These are phyloP conservation scores for Carex scoparia DNA, from an alignment of 176 grass and related monocot species.

Conservation along the genomic window DNA sequence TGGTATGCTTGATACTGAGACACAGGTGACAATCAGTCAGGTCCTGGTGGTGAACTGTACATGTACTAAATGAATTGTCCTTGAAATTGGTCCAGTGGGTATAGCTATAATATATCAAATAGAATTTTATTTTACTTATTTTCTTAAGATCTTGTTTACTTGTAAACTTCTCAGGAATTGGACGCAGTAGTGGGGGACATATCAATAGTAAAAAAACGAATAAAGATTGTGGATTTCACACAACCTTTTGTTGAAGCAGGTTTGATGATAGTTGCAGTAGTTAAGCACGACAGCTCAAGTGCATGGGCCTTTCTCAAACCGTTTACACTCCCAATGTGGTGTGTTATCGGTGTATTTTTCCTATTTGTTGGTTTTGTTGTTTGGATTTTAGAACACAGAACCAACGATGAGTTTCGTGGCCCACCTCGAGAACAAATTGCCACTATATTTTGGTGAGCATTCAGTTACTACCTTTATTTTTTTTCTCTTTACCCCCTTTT, in stretches of 20 bases:
- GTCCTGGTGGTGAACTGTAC: neutral
- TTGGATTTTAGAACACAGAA: slow-evolving; percentile 81
- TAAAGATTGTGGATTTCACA: slow-evolving; percentile 61
- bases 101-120: neutral
- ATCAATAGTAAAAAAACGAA: slow-evolving; percentile 76
- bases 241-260: slow-evolving; percentile 68
- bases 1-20: neutral
- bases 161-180: slow-evolving; percentile 30
- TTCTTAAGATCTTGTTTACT: neutral
- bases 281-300: slow-evolving; percentile 42
- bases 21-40: neutral
- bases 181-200: slow-evolving; percentile 86
- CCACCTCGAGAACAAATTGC: slow-evolving; percentile 45
- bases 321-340: slow-evolving; percentile 81
- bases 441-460: slow-evolving; percentile 64
- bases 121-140: neutral
- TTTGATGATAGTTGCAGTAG: slow-evolving; percentile 58
- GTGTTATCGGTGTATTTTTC: slow-evolving; percentile 60
- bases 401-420: slow-evolving; percentile 69
- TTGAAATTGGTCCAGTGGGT: neutral
- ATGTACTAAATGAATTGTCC: neutral
- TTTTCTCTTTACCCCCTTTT: neutral
- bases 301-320: slow-evolving; percentile 80
- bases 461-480: neutral
- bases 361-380: slow-evolving; percentile 67